Percentiles rank a stretch among this genome's conserved stretches.
phyloP scores from a whole-genome alignment of 192 early-diverging fungal species.

The Entophlyctis luteolus region DNA sequence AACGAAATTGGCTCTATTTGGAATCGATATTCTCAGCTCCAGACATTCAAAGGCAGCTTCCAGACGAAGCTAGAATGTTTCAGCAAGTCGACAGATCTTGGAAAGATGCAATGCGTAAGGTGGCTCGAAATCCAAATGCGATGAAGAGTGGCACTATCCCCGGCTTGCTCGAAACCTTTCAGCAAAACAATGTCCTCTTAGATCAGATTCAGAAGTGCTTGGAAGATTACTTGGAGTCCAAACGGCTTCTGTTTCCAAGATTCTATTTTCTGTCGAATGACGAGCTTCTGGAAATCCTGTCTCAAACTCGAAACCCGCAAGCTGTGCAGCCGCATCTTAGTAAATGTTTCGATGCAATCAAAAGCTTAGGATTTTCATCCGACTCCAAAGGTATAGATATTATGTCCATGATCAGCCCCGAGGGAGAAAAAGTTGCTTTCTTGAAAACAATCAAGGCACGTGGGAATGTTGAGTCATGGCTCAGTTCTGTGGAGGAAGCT shows the following conservation, averaged over 20 bases:
- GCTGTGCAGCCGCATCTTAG: conserved; percentile 59
- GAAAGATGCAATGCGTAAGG: conserved; percentile 61
- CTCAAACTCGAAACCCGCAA: conserved; percentile 60
- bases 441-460: conserved; percentile 59
- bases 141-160: conserved; percentile 60
- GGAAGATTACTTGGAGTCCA: conserved; percentile 59
- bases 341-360: conserved; percentile 65
- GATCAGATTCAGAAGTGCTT: conserved; percentile 63
- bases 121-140: conserved; percentile 54
- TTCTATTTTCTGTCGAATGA: conserved; percentile 64
- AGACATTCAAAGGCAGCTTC: conserved; percentile 59
- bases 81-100: conserved; percentile 56
- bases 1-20: conserved; percentile 60
- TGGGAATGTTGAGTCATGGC: conserved; percentile 60
- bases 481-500: conserved; percentile 56
- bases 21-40: conserved; percentile 61
- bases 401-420: conserved; percentile 53
- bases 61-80: conserved; percentile 60
- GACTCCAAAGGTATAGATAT: conserved; percentile 62
- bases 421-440: conserved; percentile 55
- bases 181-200: conserved; percentile 55
- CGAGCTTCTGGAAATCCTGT: conserved; percentile 58
- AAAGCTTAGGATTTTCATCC: conserved; percentile 51
- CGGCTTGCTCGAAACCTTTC: conserved; percentile 54
- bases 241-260: conserved; percentile 56